Evolutionary conservation across 805 yeast genomes (phyloP), one percentile per base, ranked within the genome.

Genomic region (Jamesozyma piceae): DNA sequence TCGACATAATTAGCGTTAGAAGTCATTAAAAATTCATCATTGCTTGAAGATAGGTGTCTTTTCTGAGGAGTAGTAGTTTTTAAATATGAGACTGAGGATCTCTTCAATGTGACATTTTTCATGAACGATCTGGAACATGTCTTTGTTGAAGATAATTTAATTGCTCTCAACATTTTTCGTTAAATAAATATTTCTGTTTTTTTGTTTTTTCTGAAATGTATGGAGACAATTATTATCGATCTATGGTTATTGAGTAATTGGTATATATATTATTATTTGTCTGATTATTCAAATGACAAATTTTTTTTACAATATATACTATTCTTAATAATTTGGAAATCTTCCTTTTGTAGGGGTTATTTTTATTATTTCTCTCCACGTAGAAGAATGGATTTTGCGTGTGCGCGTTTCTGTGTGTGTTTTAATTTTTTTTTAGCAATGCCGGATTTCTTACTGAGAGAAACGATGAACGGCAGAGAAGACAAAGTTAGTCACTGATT

Each of bases 1-100:
- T 92, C 99, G 55, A 92, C 84, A 66, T 92, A 92, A 57, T 80
- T 79, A 49, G 95, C 92, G 65, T 85, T 85, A 62, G 79, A 78
- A 46, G 92, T 77, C 53, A 83, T 84, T 53, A 89, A 68, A 65
- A 92, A 92, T 34, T 78, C 73, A 67, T 92, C 98, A 9, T 56
- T 41, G 35, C 58, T 54, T 3, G 48, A 44, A 17, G 53, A 49
- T 32, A 47, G 41, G 18, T 38, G 37, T 43, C 56, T 49, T 29
- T 26, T 30, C 14, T 13, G 13, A 15, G 14, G 5, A 15, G 13
- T n/a, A 15, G 19, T 15, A 19, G 27, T 28, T 8, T 24, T 24
- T 18, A 26, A 17, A 6, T 20, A 9, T 18, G 36, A 18, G 6
- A 33, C 5, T 14, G 38, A 30, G 2, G 43, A 17, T 31, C 43